Percentiles rank a stretch among this genome's conserved stretches.
These are phyloP conservation scores for Lipomyces kockii DNA, from an alignment of 805 yeast genomes.

Conservation along the genomic window DNA sequence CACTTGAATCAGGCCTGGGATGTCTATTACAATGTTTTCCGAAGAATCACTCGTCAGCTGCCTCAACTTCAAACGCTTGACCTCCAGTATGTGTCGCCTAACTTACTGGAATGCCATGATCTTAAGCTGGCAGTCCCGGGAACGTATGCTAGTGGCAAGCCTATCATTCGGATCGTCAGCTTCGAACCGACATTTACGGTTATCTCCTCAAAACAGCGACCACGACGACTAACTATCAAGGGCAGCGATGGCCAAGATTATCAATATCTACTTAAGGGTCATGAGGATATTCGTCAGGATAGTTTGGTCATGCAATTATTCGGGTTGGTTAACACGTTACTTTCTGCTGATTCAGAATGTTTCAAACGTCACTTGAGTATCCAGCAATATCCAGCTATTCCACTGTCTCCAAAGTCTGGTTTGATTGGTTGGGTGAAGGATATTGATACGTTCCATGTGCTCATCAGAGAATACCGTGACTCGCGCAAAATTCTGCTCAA, in stretches of 20 bases:
- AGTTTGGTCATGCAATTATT: slow-evolving; percentile 96
- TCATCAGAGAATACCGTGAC: slow-evolving; percentile 90
- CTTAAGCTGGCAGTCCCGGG: slow-evolving; percentile 93
- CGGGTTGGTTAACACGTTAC: slow-evolving; percentile 89
- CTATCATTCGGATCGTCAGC: slow-evolving; percentile 68
- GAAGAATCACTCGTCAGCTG: slow-evolving; percentile 84
- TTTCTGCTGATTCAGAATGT: slow-evolving; percentile 90
- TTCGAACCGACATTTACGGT: slow-evolving; percentile 86
- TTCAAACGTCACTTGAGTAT: slow-evolving; percentile 94
- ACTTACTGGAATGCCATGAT: slow-evolving; percentile 73
- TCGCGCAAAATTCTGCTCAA: slow-evolving; percentile 85
- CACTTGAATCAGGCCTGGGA: slow-evolving; percentile 98
- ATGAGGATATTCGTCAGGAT: slow-evolving; percentile 97
- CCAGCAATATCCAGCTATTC: slow-evolving; percentile 90
- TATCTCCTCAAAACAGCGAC: slow-evolving; percentile 94
- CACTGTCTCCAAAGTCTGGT: slow-evolving; percentile 96
- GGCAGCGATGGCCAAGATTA: slow-evolving; percentile 95
- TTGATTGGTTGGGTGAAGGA: slow-evolving; percentile 96
- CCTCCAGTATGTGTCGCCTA: slow-evolving; percentile 92
- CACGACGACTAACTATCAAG: slow-evolving; percentile 74
- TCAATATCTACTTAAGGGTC: slow-evolving; percentile 84
- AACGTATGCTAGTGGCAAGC: slow-evolving; percentile 83
- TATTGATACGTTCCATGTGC: slow-evolving; percentile 92
- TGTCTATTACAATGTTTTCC: slow-evolving; percentile 88
- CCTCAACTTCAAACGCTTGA: slow-evolving; percentile 87